Percentiles rank a stretch among this genome's conserved stretches.
Conservation (phyloP, 2,329 filamentous ascomycete species). For the Coccinonectria pachysandricola region DNA sequence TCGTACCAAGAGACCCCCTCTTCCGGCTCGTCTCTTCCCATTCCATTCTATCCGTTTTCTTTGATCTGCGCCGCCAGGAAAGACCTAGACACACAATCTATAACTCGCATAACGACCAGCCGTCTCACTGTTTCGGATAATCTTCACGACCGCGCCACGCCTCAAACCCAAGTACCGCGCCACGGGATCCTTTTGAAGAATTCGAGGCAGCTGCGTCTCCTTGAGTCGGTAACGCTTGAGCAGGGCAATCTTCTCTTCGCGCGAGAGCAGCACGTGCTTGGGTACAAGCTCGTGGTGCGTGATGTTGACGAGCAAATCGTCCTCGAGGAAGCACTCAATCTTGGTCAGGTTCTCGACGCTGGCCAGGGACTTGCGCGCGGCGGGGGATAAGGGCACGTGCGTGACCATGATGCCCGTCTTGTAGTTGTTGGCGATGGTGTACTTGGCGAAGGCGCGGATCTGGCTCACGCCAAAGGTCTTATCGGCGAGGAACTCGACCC, state of each 20-base stretch:
- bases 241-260: conserved; percentile 78
- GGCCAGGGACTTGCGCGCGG: conserved; percentile 77
- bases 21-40: conserved; percentile 2
- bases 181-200: conserved; percentile 85
- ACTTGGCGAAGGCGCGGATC: conserved; percentile 79
- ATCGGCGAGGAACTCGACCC: conserved; percentile 83
- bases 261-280: conserved; percentile 80
- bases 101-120: conserved; percentile 96
- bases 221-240: conserved; percentile 87
- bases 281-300: conserved; percentile 95
- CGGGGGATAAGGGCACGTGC: conserved; percentile 68
- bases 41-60: background rate
- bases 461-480: conserved; percentile 79
- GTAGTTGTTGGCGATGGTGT: conserved; percentile 70
- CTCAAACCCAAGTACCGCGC: conserved; percentile 84
- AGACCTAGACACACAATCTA: conserved; percentile 51
- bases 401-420: conserved; percentile 88
- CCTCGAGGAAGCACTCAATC: conserved; percentile 92
- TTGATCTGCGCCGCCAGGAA: too few relatives aligned
- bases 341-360: conserved; percentile 65
- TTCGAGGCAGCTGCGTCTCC: conserved; percentile 92
- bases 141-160: conserved; percentile 94
- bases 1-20: conserved; percentile 13
- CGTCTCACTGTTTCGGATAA: conserved; percentile 90
- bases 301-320: conserved; percentile 95